Evolutionary conservation across 108 stramenopile genomes (phyloP).

Genomic region (Skeletonema tropicum): DNA sequence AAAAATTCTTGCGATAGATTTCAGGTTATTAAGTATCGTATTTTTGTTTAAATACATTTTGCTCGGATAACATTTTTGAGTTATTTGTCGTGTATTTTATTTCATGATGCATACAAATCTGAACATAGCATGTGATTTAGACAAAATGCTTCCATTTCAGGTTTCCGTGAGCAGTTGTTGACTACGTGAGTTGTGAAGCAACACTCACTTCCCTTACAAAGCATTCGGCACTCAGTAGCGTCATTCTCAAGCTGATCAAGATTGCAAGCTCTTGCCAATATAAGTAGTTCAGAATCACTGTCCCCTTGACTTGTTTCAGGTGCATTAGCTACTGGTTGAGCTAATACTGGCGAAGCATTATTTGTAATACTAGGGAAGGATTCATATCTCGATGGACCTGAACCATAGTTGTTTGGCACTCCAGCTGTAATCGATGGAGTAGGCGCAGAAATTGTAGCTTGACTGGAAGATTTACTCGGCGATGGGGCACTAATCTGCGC

Average conservation of each 20-base stretch:
- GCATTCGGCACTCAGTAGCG: conserved; percentile 13
- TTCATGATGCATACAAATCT: conserved; percentile 1
- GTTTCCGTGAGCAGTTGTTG: conserved; percentile 14
- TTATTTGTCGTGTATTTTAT: too few species aligned
- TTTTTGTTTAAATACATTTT: too few species aligned
- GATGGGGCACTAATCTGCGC: background rate
- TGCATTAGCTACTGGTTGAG: background rate
- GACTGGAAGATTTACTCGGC: background rate
- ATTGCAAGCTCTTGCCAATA: conserved; percentile 34
- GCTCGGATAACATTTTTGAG: too few species aligned
- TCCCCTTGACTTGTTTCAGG: background rate
- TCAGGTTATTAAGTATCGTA: too few species aligned
- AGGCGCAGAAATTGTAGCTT: background rate
- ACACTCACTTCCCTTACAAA: conserved; percentile 36
- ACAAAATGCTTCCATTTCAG: conserved; percentile 18
- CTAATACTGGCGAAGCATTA: background rate
- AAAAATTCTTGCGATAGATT: too few species aligned
- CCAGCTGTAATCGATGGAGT: conserved; percentile 1
- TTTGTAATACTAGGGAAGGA: background rate
- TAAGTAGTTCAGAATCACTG: conserved; percentile 12
- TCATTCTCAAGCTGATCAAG: conserved; percentile 25
- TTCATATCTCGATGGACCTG: background rate
- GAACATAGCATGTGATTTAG: conserved; percentile 22
- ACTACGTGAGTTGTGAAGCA: conserved; percentile 16
- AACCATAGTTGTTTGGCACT: background rate